phyloP scores from a whole-genome alignment of 257 asterid genomes.

The Solanum paucissectum region DNA sequence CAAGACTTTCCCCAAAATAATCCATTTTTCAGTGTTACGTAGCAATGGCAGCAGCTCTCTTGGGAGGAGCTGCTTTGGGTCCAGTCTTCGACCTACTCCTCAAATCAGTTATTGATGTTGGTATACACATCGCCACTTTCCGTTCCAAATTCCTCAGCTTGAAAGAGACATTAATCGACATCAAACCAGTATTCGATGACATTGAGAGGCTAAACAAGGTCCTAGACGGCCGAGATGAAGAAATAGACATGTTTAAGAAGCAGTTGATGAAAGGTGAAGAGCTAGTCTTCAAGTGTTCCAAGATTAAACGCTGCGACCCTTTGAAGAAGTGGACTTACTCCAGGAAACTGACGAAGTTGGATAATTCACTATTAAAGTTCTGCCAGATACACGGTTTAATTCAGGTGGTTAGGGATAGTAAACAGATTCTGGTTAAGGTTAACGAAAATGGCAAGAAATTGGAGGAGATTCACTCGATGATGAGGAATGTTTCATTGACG shows the following conservation, averaged over 20 bases:
- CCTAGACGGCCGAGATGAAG: constrained; percentile 10
- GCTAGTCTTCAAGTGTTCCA: constrained; percentile 11
- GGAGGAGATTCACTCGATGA: neutral
- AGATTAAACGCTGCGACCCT: constrained; percentile 7
- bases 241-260: neutral
- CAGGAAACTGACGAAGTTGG: constrained; percentile 12
- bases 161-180: neutral
- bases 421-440: constrained; percentile 4
- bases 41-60: neutral
- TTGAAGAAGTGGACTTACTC: constrained; percentile 10
- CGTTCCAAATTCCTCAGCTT: constrained; percentile 11
- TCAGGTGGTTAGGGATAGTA: constrained; percentile 16
- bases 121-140: constrained; percentile 8
- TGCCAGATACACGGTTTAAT: constrained; percentile 20
- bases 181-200: constrained; percentile 14
- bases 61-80: constrained; percentile 6
- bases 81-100: neutral
- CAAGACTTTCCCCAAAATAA: neutral
- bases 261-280: constrained; percentile 7
- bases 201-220: constrained; percentile 11
- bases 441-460: constrained; percentile 1
- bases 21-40: neutral
- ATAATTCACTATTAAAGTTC: constrained; percentile 1
- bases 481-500: neutral
- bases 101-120: neutral